Conservation (phyloP, 2,329 filamentous ascomycete species). For the Paecilomyces dactylethromorphus region DNA sequence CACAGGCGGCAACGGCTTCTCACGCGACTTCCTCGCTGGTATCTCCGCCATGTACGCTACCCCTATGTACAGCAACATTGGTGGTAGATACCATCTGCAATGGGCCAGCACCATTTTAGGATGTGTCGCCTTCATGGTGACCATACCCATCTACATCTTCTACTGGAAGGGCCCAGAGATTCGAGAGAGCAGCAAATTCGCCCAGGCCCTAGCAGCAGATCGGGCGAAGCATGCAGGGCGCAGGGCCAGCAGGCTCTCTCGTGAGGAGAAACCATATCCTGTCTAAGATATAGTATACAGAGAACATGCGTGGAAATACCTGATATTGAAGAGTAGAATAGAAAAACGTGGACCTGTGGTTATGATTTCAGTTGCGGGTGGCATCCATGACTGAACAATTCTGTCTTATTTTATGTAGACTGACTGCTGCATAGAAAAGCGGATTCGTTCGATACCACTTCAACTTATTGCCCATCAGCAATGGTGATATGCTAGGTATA, state of each 20-base stretch:
- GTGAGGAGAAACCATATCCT: neutral
- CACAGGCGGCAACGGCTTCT: constrained; percentile 69
- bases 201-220: constrained; percentile 32
- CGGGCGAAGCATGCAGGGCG: constrained; percentile 15
- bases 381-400: too few relatives aligned
- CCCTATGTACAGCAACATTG: constrained; percentile 53
- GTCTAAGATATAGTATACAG: neutral
- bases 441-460: too few relatives aligned
- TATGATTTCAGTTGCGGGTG: too few relatives aligned
- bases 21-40: constrained; percentile 67
- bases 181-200: constrained; percentile 47
- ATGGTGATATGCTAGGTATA: too few relatives aligned
- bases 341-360: too few relatives aligned
- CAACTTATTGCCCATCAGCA: too few relatives aligned
- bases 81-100: constrained; percentile 39
- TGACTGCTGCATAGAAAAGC: too few relatives aligned
- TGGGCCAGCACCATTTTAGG: constrained; percentile 50
- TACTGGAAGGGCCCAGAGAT: constrained; percentile 52
- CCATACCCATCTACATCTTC: constrained; percentile 50
- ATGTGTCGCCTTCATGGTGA: constrained; percentile 44
- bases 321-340: too few relatives aligned
- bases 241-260: constrained; percentile 1
- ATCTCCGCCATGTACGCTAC: constrained; percentile 62
- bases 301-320: neutral
- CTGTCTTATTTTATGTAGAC: too few relatives aligned